These are phyloP conservation scores for Primulina huaijiensis DNA, from an alignment of 257 asterid genomes.

Conservation along the genomic window DNA sequence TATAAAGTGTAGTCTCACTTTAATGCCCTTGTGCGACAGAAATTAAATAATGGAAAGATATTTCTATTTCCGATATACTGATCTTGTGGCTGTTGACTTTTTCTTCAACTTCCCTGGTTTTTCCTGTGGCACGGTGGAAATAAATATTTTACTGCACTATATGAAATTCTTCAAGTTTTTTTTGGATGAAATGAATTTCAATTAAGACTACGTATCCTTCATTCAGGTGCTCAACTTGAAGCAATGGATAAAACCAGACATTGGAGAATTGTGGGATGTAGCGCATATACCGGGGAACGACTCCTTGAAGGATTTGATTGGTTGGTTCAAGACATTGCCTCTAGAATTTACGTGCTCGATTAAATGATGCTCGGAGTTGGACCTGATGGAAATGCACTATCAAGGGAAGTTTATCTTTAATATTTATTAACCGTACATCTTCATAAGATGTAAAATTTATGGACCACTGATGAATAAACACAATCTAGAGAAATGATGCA, in stretches of 20 bases:
- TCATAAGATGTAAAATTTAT: neutral
- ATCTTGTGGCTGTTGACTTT: neutral
- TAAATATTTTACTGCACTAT: neutral
- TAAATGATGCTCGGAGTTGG: constrained; percentile 20
- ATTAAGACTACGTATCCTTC: neutral
- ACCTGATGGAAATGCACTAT: neutral
- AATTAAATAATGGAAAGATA: neutral
- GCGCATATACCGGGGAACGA: constrained; percentile 89
- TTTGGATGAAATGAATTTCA: neutral
- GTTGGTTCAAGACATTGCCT: constrained; percentile 93
- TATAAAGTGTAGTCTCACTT: neutral
- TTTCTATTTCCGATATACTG: neutral
- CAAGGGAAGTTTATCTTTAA: neutral
- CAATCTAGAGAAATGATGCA: neutral
- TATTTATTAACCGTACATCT: neutral
- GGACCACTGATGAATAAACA: neutral
- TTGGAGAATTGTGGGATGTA: constrained; percentile 92
- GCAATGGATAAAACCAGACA: constrained; percentile 87
- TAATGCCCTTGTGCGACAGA: constrained; percentile 3
- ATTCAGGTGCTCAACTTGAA: constrained; percentile 72
- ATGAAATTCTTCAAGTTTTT: neutral
- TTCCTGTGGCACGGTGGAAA: neutral
- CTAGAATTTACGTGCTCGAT: constrained; percentile 87
- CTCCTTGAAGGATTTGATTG: constrained; percentile 89
- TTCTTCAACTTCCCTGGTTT: neutral